Conservation (phyloP, 1,139 yeast genomes). For the Blastobotrys ciferrii region DNA sequence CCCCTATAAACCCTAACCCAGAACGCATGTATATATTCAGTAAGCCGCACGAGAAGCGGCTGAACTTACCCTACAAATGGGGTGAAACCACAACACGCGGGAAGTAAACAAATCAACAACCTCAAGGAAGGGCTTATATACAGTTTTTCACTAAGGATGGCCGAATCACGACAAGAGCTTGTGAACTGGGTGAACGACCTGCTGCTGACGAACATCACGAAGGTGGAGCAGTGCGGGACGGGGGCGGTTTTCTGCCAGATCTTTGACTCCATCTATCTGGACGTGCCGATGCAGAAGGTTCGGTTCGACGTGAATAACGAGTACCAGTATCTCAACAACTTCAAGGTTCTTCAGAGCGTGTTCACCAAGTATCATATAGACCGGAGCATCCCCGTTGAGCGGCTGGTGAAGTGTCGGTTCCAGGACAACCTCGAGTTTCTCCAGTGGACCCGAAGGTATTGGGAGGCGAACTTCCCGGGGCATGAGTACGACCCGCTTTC, state of each 20-base stretch:
- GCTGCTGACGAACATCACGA: conserved; percentile 61
- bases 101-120: conserved; percentile 4
- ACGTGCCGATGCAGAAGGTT: conserved; percentile 75
- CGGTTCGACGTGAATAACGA: conserved; percentile 68
- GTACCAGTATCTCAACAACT: conserved; percentile 76
- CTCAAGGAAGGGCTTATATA: too few species aligned
- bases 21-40: too few species aligned
- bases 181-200: conserved; percentile 81
- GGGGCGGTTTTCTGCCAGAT: conserved; percentile 96
- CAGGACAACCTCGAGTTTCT: conserved; percentile 92
- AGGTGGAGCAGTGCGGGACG: conserved; percentile 90
- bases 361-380: conserved; percentile 70
- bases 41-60: too few species aligned
- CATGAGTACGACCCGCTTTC: conserved; percentile 64
- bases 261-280: conserved; percentile 79
- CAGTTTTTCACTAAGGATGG: too few species aligned
- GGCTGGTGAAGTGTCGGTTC: conserved; percentile 77
- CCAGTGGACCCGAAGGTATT: conserved; percentile 85
- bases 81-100: not conserved
- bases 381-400: conserved; percentile 76
- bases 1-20: too few species aligned
- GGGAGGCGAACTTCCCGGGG: conserved; percentile 76
- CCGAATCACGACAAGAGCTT: conserved; percentile 80
- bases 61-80: not conserved
- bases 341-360: conserved; percentile 77